Base-by-base conservation (phyloP, 2,329 filamentous ascomycete genomes). In the Stagonosporopsis cucurbitacearum region DNA sequence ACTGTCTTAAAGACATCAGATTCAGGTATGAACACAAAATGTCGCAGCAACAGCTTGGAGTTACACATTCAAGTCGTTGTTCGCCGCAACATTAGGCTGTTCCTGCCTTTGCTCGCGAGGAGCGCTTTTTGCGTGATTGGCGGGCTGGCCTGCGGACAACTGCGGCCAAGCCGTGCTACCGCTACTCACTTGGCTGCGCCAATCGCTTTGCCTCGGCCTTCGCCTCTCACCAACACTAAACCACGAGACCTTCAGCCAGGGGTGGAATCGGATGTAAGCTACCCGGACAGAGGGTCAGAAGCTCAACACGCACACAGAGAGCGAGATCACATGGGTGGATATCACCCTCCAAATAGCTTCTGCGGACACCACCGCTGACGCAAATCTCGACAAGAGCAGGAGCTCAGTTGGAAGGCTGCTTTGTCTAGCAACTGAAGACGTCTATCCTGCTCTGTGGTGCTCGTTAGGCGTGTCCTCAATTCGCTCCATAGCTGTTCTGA, bases 61-160 rank as follows among this genome's bases (percentile, higher is more conserved):
- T 55, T 55, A 47, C 53, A 55, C 35, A 32, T 32, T 43, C 17
- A 52, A 39, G 54, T 57, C 40, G 48, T 30, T 40, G 36, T 43
- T 37, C 36, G 19, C 33, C 54, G 54, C 54, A 57, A 48, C 42
- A 51, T 43, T 52, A 57, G 54, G 54, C 54, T 57, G 48, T 51
- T 57, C 47, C 44, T 57, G 43, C 54, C 54, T 48, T 39, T 43
- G 43, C 19, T 26, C 42, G 8, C 20, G 6, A 19, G 32, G 43
- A 43, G 43, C 47, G 43, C 45, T 37, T 30, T 33, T 48, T 41
- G 35, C 17, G 28, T 55, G 53, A 55, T 55, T 55, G 53, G 53
- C 53, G 35, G 35, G 22, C 53, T 36, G 35, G 22, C 23, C n/a
- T 28, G 28, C 52, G 52, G 52, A 7, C 46, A 55, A 20, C n/a